A percentile compares a stretch with the other conserved stretches of the same genome.
Evolutionary conservation across 108 stramenopile species (phyloP).

Genomic region (Skeletonema tropicum): DNA sequence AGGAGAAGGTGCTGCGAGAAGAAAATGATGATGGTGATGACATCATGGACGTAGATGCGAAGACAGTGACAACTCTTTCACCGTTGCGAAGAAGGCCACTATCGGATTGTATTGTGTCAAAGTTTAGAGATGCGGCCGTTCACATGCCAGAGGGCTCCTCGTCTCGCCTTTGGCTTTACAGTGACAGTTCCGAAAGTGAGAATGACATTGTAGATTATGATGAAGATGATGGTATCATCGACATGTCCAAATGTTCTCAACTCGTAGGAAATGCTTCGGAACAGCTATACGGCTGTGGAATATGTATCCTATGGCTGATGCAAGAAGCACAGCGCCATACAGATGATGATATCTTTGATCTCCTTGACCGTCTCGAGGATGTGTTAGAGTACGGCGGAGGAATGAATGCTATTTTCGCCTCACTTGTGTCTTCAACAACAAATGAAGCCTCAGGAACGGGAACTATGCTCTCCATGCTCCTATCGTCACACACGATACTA

Average conservation of each 20-base stretch:
- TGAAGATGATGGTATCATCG: constrained; percentile 76
- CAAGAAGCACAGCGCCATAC: constrained; percentile 51
- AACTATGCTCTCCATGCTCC: constrained; percentile 7
- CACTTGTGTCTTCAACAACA: constrained; percentile 4
- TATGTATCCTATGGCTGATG: constrained; percentile 78
- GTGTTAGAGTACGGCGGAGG: constrained; percentile 64
- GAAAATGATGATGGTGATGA: constrained; percentile 11
- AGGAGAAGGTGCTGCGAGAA: constrained; percentile 21
- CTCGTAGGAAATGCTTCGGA: constrained; percentile 67
- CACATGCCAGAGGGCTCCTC: constrained; percentile 70
- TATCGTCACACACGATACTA: constrained; percentile 32
- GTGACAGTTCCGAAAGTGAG: constrained; percentile 24
- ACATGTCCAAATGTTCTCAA: constrained; percentile 85
- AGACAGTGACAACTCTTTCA: constrained; percentile 55
- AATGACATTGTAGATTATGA: constrained; percentile 45
- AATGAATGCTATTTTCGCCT: constrained; percentile 36
- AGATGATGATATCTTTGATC: constrained; percentile 53
- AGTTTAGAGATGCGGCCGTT: constrained; percentile 35
- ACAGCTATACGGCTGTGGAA: constrained; percentile 81
- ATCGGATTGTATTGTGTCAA: constrained; percentile 14
- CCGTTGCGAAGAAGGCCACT: constrained; percentile 49
- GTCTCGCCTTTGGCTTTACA: constrained; percentile 57
- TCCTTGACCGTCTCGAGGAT: constrained; percentile 62
- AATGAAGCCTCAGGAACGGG: constrained; percentile 4
- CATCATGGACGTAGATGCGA: constrained; percentile 14